Evolutionary conservation across 2,329 filamentous ascomycete species (phyloP), one percentile per base, ranked within the genome.

Genomic region (Triangularia setosa): DNA sequence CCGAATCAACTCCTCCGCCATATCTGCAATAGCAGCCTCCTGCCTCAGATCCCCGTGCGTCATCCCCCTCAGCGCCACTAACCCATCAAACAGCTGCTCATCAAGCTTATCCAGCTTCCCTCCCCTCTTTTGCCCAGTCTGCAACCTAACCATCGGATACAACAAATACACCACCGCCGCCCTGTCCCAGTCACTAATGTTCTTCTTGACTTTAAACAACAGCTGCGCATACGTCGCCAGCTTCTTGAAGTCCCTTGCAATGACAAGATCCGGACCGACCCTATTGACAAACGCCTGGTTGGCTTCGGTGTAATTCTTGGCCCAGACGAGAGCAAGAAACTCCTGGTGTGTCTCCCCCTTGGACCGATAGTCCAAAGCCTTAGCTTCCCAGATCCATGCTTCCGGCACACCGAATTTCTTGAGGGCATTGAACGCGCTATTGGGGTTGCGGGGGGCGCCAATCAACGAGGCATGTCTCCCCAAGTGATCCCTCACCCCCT

Each of bases 321-420:
- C 94, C 58, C 87, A 87, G 65, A 98, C 84, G 12, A 99, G 87
- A 72, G 89, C 95, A 62, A 89, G 84, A 9, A 94, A 90, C 75
- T 97, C 92, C 4, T 82, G 81, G 55, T 82, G 83, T 11, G 90
- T 83, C 73, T 93, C 87, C 68, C 87, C 86, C 56, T 88, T 86
- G 64, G 88, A 88, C 66, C 91, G 90, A 77, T 92, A 93, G 76
- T 90, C 90, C 14, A 94, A 82, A 12, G 93, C 93, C 73, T 93
- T 91, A 18, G 95, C 92, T 65, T 92, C 87, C 87, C 91, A 96
- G 59, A 98, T 83, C 93, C 94, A 96, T 3, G 84, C 76, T 1
- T 83, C 77, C 0, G 94, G 92, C 52, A 98, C 85, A 67, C 86
- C 84, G 61, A 93, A 85, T 30, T 85, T 86, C 54, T 83, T 79